Evolutionary conservation across 768 basidiomycete species (phyloP), one percentile per base, ranked within the genome.

Genomic region (Naematelia aurantialba): DNA sequence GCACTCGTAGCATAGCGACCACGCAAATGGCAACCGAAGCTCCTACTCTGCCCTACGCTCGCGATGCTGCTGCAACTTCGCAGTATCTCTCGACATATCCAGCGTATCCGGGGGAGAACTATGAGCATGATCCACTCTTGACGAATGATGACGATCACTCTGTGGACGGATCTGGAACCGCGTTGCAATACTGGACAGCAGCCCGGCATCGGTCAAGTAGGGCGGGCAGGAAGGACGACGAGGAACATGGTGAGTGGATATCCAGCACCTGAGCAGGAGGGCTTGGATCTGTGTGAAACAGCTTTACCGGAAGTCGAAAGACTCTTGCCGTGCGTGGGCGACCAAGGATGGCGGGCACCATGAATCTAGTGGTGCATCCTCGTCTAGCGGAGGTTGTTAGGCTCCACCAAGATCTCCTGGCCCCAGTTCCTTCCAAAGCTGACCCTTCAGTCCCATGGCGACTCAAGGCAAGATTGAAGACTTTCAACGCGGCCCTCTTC

Each of bases 181-280:
- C 72, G 22, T 58, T 72, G 47, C 77, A 78, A 52, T 75, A 77
- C 57, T 79, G 73, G 72, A 70, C 75, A 10, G 68, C 72, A 29
- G 92, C 93, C 75, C 84, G 92, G 45, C 92, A 97, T 79, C 91
- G 89, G 12, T 17, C 34, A 88, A 72, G 90, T 90, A 12, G 93
- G 91, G 72, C 88, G 89, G 2, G 82, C 85, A 4, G 87, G 86
- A 1, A 82, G 42, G 86, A 85, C 11, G 63, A 69, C 17, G 65
- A 69, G 26, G 68, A 74, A 58, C 50, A 58, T 48, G 62, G 65
- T 66, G 55, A 62, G 65, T 66, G 29, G 13, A 49, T 24, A 25
- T 30, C 14, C 5, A 30, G 27, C 10, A n/a, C n/a, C n/a, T n/a
- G n/a, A n/a, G n/a, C n/a, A n/a, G n/a, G n/a, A n/a, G n/a, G n/a